phyloP scores from a whole-genome alignment of 2,329 filamentous ascomycete species.

The Claviceps spartinae region DNA sequence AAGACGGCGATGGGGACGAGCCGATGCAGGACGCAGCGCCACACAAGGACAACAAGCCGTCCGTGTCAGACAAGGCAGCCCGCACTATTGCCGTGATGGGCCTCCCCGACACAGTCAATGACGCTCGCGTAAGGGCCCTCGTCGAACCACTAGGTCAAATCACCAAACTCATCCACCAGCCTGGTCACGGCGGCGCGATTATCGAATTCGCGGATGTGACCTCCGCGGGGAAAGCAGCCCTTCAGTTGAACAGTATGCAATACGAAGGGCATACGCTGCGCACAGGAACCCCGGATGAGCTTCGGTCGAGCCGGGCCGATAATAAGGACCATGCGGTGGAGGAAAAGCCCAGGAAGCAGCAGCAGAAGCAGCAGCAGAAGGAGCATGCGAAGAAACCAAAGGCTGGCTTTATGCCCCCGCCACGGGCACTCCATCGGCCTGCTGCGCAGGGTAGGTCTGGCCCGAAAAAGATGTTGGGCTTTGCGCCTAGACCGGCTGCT shows the following conservation, averaged over 20 bases:
- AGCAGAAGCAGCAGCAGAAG: not conserved
- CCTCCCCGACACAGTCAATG: slow-evolving; percentile 84
- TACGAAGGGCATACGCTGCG: slow-evolving; percentile 41
- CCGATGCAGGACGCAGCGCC: slow-evolving; percentile 20
- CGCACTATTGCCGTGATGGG: slow-evolving; percentile 74
- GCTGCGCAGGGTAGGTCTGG: slow-evolving; percentile 25
- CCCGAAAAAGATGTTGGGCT: slow-evolving; percentile 31
- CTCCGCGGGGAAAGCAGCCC: slow-evolving; percentile 57
- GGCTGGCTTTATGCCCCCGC: slow-evolving; percentile 28
- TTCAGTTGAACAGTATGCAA: slow-evolving; percentile 42
- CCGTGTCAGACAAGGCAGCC: slow-evolving; percentile 38
- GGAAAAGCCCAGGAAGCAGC: not conserved
- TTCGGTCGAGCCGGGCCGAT: slow-evolving; percentile 38
- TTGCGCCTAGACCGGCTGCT: slow-evolving; percentile 18
- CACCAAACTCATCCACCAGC: slow-evolving; percentile 64
- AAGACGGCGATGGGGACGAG: slow-evolving; percentile 20
- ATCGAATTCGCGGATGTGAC: slow-evolving; percentile 64
- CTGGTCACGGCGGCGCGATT: slow-evolving; percentile 72
- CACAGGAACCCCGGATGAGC: slow-evolving; percentile 39
- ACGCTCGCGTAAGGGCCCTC: slow-evolving; percentile 62
- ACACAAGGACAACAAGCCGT: slow-evolving; percentile 17
- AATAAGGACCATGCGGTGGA: slow-evolving; percentile 14
- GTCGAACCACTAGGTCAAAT: slow-evolving; percentile 59
- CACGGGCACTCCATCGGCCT: slow-evolving; percentile 28
- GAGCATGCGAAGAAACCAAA: slow-evolving; percentile 7